These are phyloP conservation scores for Tothia fuscella DNA, from an alignment of 2,329 filamentous ascomycete genomes.

Conservation along the genomic window DNA sequence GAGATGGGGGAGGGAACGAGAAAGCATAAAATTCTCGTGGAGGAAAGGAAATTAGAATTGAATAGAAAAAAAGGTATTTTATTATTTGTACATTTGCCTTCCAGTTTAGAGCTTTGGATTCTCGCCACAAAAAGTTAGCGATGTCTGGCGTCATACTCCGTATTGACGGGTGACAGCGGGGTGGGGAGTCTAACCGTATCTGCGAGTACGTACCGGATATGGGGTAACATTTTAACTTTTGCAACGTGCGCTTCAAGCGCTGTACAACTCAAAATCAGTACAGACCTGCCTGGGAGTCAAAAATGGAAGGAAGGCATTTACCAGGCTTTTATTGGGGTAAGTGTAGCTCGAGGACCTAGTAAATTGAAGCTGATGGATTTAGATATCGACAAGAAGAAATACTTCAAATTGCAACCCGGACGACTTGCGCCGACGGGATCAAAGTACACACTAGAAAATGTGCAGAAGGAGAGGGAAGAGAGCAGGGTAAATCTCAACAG, in stretches of 20 bases:
- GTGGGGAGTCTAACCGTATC: too few species aligned
- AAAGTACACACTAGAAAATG: slow-evolving; percentile 31
- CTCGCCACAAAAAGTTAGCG: too few species aligned
- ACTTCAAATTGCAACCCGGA: slow-evolving; percentile 35
- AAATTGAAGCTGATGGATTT: not conserved
- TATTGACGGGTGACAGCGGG: too few species aligned
- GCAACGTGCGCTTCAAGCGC: too few species aligned
- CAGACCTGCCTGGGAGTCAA: too few species aligned
- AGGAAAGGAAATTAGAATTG: not conserved
- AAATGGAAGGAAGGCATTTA: not conserved
- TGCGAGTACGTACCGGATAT: too few species aligned
- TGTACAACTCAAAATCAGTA: too few species aligned
- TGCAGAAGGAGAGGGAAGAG: slow-evolving; percentile 23
- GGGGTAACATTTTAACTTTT: too few species aligned
- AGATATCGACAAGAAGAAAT: slow-evolving; percentile 36
- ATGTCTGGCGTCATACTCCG: too few species aligned
- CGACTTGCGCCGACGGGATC: slow-evolving; percentile 19
- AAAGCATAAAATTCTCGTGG: not conserved
- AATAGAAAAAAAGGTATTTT: too few species aligned
- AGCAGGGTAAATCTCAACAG: slow-evolving; percentile 17
- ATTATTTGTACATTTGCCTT: too few species aligned
- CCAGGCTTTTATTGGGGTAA: slow-evolving; percentile 10
- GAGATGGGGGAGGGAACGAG: not conserved
- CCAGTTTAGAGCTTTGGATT: too few species aligned
- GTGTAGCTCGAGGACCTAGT: not conserved